Evolutionary conservation across 2,329 filamentous ascomycete species (phyloP), one percentile per base, ranked within the genome.

Genomic region (Zymoseptoria passerinii): DNA sequence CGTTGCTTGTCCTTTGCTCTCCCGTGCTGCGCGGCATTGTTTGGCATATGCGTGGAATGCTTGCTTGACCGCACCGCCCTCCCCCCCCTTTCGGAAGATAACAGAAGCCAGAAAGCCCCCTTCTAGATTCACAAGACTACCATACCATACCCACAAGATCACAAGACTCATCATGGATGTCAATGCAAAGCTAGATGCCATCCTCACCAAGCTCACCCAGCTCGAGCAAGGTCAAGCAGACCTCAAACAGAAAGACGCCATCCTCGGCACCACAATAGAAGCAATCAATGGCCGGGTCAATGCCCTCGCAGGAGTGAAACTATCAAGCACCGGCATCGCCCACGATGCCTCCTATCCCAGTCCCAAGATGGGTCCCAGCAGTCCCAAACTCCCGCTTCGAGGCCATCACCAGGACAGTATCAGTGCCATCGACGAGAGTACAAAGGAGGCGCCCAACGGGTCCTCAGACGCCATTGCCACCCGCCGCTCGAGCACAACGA

Each of bases 261-360:
- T 78, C 44, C 76, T 85, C 50, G 75, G 81, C 48, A 77, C 80
- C 50, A 77, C 78, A 53, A 78, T 86, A 49, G 82, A 85, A 70
- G 77, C 78, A 50, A 83, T 86, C 71, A 81, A 83, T 64, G 82
- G 81, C 54, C 78, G 82, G 57, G 80, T 86, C 59, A 85, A 86
- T 68, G 79, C 82, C 52, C 74, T 85, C 29, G 78, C 81, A 28
- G 80, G 81, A 52, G 77, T 85, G 65, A 83, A 83, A 71, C 77
- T 81, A 63, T 73, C 83, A 29, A 75, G 78, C 61, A 80, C 83
- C 62, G 77, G 76, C 55, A 78, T 80, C 51, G 67, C 66, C 48
- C 66, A 71, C 40, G 69, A 73, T 64, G 65, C 65, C 27, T 57
- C 58, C 18, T 62, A 62, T 51, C 65, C 68, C 3, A 67, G 64